Evolutionary conservation across 306 rosid species (phyloP), one percentile per base, ranked within the genome.

Genomic region (Vigna angularis): DNA sequence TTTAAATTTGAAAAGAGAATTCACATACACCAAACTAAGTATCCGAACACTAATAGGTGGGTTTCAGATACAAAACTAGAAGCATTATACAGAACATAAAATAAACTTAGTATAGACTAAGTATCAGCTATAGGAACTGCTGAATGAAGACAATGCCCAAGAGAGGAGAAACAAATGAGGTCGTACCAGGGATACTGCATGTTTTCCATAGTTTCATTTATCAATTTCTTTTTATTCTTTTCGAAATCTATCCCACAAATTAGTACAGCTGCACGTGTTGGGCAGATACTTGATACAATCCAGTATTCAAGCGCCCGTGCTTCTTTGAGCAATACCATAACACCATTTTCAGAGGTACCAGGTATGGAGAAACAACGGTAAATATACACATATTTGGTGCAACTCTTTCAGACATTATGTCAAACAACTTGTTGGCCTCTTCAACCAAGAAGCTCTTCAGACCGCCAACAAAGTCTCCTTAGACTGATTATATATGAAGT

Each of bases 401-500:
- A 52, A 63, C 9, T 67, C 90, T 83, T 72, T 83, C 59, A 22
- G 89, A 81, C 88, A 93, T 93, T 81, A 52, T 79, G 20, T 83
- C 76, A 73, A 89, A 85, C 61, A 93, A 7, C 36, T 82, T 66
- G 47, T 62, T 52, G 58, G 91, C 96, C 16, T 89, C 81, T 20
- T 83, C 82, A 28, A 75, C 78, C 72, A 59, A 71, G 34, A 70
- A 80, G 58, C 84, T 87, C 63, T 82, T 77, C 48, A 84, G 57
- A 77, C 81, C 85, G 40, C 89, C 88, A 1, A 89, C 69, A 87
- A 86, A 52, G 57, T 81, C 90, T 82, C 84, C 81, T 2, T n/a
- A 79, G 18, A 85, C 55, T 87, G 87, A 86, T 87, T 85, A 86
- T 80, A 64, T 14, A 57, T 83, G 85, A 66, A 89, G 53, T 12